Percentiles rank a stretch among this genome's conserved stretches.
Evolutionary conservation across 2,329 filamentous ascomycete genomes (phyloP).

Genomic region (Stemphylium lycopersici): DNA sequence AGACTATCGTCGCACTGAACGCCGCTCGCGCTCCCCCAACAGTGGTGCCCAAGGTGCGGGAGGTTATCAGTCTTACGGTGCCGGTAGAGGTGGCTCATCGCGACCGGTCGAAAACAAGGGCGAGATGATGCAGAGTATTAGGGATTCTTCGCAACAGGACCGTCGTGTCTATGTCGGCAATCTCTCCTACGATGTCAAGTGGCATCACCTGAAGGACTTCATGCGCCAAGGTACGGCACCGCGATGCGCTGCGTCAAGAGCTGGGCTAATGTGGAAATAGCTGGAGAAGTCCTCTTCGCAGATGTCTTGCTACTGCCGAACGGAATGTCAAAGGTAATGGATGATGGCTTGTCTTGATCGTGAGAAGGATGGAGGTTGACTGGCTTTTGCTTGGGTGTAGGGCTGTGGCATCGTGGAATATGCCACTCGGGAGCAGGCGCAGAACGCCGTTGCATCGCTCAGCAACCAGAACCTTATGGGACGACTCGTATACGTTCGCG

Average conservation of each 20-base stretch:
- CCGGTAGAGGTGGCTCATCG: constrained; percentile 56
- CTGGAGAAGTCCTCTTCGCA: constrained; percentile 98
- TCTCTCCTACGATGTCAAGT: constrained; percentile 99
- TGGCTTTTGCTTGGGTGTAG: constrained; percentile 92
- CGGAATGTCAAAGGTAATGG: constrained; percentile 99
- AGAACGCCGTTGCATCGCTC: constrained; percentile 94
- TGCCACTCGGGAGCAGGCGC: constrained; percentile 98
- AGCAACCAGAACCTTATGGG: constrained; percentile 99
- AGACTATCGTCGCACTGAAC: constrained; percentile 54
- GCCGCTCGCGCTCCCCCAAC: constrained; percentile 81
- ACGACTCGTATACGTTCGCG: constrained; percentile 95
- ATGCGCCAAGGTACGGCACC: constrained; percentile 91
- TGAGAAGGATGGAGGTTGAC: constrained; percentile 96
- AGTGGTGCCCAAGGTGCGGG: constrained; percentile 72
- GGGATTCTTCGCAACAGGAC: constrained; percentile 96
- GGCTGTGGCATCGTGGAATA: constrained; percentile 99
- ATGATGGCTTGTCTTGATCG: constrained; percentile 78
- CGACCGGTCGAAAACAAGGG: constrained; percentile 88
- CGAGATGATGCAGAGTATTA: constrained; percentile 93
- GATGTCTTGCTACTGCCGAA: constrained; percentile 99
- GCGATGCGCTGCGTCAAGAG: constrained; percentile 19
- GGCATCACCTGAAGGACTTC: constrained; percentile 99
- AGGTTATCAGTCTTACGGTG: constrained; percentile 65
- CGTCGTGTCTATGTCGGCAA: constrained; percentile 99
- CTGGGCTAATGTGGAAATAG: constrained; percentile 60